Evolutionary conservation across 2,329 filamentous ascomycete genomes (phyloP).

Genomic region (Fusarium annulatum): DNA sequence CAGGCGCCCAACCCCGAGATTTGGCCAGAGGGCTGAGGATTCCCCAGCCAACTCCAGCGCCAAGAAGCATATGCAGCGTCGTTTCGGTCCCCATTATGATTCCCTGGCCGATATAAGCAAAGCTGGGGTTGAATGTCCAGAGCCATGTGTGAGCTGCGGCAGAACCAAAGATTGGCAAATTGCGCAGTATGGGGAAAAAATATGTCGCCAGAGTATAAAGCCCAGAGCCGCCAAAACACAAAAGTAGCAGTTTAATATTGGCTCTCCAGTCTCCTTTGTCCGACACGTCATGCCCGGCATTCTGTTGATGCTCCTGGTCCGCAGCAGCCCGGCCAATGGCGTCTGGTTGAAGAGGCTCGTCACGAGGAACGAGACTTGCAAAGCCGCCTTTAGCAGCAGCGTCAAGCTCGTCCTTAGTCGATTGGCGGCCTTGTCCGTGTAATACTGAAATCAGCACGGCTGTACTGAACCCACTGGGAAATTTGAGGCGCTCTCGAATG

Average conservation of each 20-base stretch:
- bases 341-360: conserved; percentile 33
- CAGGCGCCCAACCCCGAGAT: conserved; percentile 86
- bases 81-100: conserved; percentile 99
- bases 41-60: conserved; percentile 90
- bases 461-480: conserved; percentile 95
- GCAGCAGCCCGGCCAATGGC: conserved; percentile 39
- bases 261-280: conserved; percentile 52
- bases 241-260: conserved; percentile 65
- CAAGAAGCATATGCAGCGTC: conserved; percentile 93
- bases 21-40: conserved; percentile 91
- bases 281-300: conserved; percentile 29
- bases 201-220: conserved; percentile 85
- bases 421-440: conserved; percentile 68
- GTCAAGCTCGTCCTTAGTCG: conserved; percentile 50
- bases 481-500: conserved; percentile 89
- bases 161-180: conserved; percentile 86
- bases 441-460: conserved; percentile 92
- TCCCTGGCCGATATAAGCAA: conserved; percentile 97
- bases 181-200: conserved; percentile 86
- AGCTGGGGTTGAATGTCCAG: conserved; percentile 95
- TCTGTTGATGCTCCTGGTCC: conserved; percentile 51
- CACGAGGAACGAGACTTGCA: conserved; percentile 55
- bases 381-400: conserved; percentile 54
- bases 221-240: conserved; percentile 70
- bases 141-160: conserved; percentile 83